Percentiles rank a stretch among this genome's conserved stretches.
Evolutionary conservation across 2,329 filamentous ascomycete species (phyloP).

Genomic region (Xylogone sp.): DNA sequence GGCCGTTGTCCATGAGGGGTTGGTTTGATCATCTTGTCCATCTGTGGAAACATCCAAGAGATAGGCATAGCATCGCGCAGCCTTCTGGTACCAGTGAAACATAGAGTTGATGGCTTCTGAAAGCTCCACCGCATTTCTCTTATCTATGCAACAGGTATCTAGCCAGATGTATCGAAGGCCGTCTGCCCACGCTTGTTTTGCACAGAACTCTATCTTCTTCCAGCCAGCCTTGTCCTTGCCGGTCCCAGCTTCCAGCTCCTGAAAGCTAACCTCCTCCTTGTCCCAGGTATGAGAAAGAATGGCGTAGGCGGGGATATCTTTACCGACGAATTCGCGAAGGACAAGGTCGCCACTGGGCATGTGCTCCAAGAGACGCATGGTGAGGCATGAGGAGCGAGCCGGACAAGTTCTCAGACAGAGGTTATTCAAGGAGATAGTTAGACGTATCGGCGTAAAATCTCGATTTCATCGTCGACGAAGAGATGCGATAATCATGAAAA

Average conservation of each 20-base stretch:
- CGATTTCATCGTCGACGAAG: conserved; percentile 12
- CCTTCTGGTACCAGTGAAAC: conserved; percentile 3
- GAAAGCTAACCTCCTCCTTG: conserved; percentile 13
- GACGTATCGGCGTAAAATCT: conserved; percentile 13
- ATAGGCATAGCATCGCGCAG: conserved; percentile 11
- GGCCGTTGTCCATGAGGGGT: neutral
- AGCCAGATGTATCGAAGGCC: conserved; percentile 4
- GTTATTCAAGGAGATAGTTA: conserved; percentile 14
- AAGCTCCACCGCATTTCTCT: too few relatives aligned
- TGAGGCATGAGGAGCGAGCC: neutral
- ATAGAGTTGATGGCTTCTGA: too few relatives aligned
- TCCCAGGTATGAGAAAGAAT: conserved; percentile 19
- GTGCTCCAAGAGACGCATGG: conserved; percentile 18
- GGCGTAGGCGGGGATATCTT: conserved; percentile 15
- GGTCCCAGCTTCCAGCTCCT: conserved; percentile 7
- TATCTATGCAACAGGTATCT: too few relatives aligned
- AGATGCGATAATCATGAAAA: conserved; percentile 13
- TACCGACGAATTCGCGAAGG: conserved; percentile 15
- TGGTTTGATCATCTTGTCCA: neutral
- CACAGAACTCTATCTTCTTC: neutral
- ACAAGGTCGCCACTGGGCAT: conserved; percentile 20
- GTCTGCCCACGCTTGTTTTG: conserved; percentile 12
- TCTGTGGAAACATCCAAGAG: neutral
- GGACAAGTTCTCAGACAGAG: conserved; percentile 2
- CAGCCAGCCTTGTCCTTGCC: conserved; percentile 9